These are phyloP conservation scores for Lachnellula hyalina DNA, from an alignment of 2,329 filamentous ascomycete species.

Conservation along the genomic window DNA sequence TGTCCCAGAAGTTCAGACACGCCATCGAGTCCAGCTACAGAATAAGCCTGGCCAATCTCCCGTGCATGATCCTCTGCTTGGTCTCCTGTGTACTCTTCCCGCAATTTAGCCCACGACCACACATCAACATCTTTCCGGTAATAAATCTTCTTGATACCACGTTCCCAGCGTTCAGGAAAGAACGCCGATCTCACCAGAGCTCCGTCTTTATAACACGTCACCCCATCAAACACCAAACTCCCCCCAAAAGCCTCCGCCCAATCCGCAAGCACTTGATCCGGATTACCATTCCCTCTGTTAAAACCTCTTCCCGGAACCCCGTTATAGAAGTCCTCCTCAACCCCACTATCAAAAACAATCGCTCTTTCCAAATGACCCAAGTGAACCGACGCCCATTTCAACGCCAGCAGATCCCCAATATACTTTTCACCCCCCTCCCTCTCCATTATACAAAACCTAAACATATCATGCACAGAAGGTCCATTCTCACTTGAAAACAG, in stretches of 20 bases:
- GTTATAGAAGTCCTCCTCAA: not conserved
- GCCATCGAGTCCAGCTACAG: not conserved
- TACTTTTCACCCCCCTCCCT: no score
- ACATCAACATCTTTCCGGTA: not conserved
- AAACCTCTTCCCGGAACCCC: not conserved
- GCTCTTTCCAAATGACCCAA: not conserved
- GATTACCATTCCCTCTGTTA: not conserved
- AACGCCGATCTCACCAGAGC: not conserved
- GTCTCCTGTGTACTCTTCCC: not conserved
- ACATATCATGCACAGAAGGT: no score
- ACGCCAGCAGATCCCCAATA: no score
- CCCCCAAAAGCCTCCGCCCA: not conserved
- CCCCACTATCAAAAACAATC: not conserved
- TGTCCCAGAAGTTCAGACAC: not conserved
- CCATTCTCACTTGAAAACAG: no score
- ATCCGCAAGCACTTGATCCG: not conserved
- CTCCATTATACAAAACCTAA: no score
- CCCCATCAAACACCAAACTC: not conserved
- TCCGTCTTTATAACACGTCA: not conserved
- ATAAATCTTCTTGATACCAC: not conserved
- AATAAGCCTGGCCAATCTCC: not conserved
- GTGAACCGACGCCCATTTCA: not conserved
- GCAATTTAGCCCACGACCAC: not conserved
- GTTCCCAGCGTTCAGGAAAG: not conserved
- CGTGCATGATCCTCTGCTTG: not conserved